Percentiles rank a stretch among this genome's conserved stretches.
Conservation (phyloP, 441 rosid genomes). For the Aleurites moluccanus region DNA sequence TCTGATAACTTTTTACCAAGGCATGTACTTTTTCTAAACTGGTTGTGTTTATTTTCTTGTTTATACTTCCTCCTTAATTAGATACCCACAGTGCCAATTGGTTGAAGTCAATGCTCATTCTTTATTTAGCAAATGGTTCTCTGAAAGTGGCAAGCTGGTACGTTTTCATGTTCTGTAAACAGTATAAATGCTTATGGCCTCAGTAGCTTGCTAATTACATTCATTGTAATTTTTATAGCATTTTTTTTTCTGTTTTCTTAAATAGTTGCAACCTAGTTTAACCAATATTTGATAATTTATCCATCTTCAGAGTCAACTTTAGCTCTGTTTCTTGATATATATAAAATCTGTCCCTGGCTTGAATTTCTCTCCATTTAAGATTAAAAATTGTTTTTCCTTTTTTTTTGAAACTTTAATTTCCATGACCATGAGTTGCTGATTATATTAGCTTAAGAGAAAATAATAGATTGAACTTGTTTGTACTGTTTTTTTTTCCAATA, state of each 20-base stretch:
- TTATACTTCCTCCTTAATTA: constrained; percentile 37
- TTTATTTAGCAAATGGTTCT: constrained; percentile 98
- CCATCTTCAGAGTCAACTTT: background rate
- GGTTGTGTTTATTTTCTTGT: constrained; percentile 17
- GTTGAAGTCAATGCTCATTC: constrained; percentile 99
- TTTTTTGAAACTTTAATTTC: background rate
- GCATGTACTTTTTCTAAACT: constrained; percentile 9
- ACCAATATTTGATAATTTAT: constrained; percentile 1
- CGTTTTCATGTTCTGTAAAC: constrained; percentile 23
- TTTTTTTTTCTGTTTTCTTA: background rate
- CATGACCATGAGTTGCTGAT: background rate
- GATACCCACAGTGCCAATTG: constrained; percentile 87
- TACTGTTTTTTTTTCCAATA: background rate
- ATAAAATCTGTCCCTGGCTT: background rate
- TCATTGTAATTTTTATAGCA: background rate
- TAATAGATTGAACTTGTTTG: background rate
- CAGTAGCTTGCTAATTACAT: background rate
- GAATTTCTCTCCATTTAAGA: background rate
- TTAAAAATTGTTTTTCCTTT: background rate
- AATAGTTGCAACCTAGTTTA: background rate
- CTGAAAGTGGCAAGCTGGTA: constrained; percentile 99
- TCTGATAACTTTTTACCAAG: background rate
- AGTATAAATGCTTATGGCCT: background rate
- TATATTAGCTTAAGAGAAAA: background rate
- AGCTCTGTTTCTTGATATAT: background rate